Percentiles rank a stretch among this genome's conserved stretches.
Evolutionary conservation across 2,329 filamentous ascomycete genomes (phyloP).

Genomic region (Colletotrichum sp.): DNA sequence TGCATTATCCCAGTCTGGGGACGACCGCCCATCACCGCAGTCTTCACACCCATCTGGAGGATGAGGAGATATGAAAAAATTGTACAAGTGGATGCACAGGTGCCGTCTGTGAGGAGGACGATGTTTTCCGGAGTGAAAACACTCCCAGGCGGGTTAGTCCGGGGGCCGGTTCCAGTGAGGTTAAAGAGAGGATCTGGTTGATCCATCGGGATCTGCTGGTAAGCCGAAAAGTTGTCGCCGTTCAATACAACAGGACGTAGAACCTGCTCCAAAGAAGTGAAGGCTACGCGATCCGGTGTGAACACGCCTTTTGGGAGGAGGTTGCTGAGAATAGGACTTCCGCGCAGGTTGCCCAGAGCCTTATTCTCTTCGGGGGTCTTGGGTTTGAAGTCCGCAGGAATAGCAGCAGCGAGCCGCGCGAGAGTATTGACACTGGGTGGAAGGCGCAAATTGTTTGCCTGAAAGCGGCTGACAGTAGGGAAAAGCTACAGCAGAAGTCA

Average conservation of each 20-base stretch:
- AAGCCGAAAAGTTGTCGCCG: constrained; percentile 53
- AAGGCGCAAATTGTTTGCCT: constrained; percentile 55
- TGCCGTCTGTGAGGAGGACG: constrained; percentile 58
- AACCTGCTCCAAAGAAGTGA: constrained; percentile 33
- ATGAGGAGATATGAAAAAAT: constrained; percentile 61
- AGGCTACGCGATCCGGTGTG: constrained; percentile 41
- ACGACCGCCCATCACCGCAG: constrained; percentile 51
- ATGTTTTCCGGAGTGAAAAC: constrained; percentile 57
- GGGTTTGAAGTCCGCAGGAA: constrained; percentile 33
- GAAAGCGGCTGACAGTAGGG: constrained; percentile 53
- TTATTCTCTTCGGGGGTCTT: constrained; percentile 41
- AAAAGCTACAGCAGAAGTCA: constrained; percentile 42
- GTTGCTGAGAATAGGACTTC: constrained; percentile 47
- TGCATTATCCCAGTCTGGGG: constrained; percentile 50
- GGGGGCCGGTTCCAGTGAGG: constrained; percentile 47
- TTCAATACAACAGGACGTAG: constrained; percentile 38
- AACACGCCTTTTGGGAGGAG: constrained; percentile 54
- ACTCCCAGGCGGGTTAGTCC: constrained; percentile 45
- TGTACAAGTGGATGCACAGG: constrained; percentile 60
- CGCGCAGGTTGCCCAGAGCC: constrained; percentile 49
- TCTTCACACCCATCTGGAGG: constrained; percentile 52
- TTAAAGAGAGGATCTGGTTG: constrained; percentile 37
- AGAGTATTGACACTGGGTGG: constrained; percentile 51
- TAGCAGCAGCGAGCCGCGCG: constrained; percentile 37
- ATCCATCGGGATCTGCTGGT: constrained; percentile 47